Base-by-base conservation (phyloP, 805 yeast genomes). In the Wickerhamomyces rabaulensis region DNA sequence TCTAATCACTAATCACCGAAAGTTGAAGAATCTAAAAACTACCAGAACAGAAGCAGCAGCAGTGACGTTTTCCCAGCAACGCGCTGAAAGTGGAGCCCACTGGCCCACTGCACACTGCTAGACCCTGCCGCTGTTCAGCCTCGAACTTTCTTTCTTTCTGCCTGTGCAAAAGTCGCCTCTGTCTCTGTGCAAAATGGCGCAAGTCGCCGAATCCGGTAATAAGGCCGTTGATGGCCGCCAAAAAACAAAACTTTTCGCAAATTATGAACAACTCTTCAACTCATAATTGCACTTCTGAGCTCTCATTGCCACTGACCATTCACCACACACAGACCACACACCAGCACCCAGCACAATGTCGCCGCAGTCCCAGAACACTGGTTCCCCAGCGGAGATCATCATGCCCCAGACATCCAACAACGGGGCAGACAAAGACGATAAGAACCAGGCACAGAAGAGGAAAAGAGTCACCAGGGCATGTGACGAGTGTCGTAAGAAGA, bases 391-490 rank as follows among this genome's bases (percentile, higher is more conserved):
- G n/a, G 39, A 33, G 16, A 43, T 43, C 21, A 46, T 46, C 21
- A 43, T 42, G 22, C 49, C 49, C 16, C 29, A 4, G n/a, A 23
- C 29, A 3, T 25, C 39, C 9, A 22, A 10, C 10, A 40, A 37
- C 17, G 26, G n/a, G 27, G 26, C 42, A 12, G 35, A 19, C 13
- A 19, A 25, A 9, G 25, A 40, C 45, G 46, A 43, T 26, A 33
- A 23, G 10, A 27, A 27, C 10, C 31, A 27, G 4, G 23, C 42
- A 10, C 72, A 67, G 44, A 82, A 82, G 57, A 69, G 87, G 27
- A 70, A 79, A 54, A 66, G 91, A 47, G 91, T 84, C 35, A 78
- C 86, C 1, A 67, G 87, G 45, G 94, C 94, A 3, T 86, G 94
- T 58, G 86, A 81, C 55, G 80, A 77, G 52, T 85, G 94, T 62